These are phyloP conservation scores for Pseudogymnoascus sp. DNA, from an alignment of 2,329 filamentous ascomycete species.

Conservation along the genomic window DNA sequence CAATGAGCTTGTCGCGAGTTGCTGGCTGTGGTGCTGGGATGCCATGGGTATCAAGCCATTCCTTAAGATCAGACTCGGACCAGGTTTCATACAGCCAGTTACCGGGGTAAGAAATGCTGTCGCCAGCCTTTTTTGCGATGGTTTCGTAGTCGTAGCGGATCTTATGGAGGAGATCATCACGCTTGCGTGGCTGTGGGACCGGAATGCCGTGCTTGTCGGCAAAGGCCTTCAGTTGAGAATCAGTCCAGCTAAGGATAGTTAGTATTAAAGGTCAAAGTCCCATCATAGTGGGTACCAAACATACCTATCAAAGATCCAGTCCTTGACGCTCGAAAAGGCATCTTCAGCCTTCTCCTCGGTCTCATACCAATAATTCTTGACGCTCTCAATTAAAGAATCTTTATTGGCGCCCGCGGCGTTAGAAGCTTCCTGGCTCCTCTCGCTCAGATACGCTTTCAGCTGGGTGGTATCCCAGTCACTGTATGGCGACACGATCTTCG, in stretches of 20 bases:
- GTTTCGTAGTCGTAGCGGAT: constrained; percentile 75
- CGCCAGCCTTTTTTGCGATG: constrained; percentile 64
- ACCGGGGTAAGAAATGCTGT: constrained; percentile 80
- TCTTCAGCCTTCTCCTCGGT: constrained; percentile 68
- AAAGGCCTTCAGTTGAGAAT: constrained; percentile 89
- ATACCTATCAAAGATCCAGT: constrained; percentile 86
- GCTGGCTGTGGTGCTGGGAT: constrained; percentile 79
- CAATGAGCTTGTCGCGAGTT: constrained; percentile 79
- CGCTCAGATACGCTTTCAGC: constrained; percentile 59
- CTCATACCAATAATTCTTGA: constrained; percentile 70
- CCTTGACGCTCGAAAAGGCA: constrained; percentile 65
- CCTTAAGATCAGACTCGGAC: constrained; percentile 86
- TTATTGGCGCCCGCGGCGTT: constrained; percentile 60
- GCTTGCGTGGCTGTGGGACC: constrained; percentile 79
- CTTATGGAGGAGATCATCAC: constrained; percentile 72
- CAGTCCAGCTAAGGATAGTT: constrained; percentile 63
- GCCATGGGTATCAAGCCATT: constrained; percentile 85
- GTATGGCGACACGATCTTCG: constrained; percentile 68
- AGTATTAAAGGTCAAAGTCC: constrained; percentile 25
- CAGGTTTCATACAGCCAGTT: constrained; percentile 90
- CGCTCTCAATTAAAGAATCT: constrained; percentile 60
- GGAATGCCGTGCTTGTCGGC: constrained; percentile 78
- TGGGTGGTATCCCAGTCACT: constrained; percentile 66
- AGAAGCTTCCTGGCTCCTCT: constrained; percentile 65
- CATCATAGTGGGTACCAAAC: constrained; percentile 19